A percentile compares a stretch with the other conserved stretches of the same genome.
phyloP scores from a whole-genome alignment of 805 yeast species.

The Starmerella apis region DNA sequence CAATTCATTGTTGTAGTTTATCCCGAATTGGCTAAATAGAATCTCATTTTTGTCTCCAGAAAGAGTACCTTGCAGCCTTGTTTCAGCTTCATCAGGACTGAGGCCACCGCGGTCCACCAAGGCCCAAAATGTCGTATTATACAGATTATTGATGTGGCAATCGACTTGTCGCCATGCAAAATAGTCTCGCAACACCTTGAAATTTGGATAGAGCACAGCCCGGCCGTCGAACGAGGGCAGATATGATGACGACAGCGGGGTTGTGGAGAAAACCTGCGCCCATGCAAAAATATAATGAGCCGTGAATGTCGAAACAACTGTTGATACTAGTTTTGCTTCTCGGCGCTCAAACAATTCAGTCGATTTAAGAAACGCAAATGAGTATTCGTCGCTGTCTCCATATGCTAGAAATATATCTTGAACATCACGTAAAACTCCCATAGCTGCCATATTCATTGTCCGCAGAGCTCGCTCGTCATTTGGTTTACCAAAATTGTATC shows the following conservation, averaged over 20 bases:
- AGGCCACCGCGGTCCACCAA: slow-evolving; percentile 59
- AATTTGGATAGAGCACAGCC: slow-evolving; percentile 73
- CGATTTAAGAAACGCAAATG: slow-evolving; percentile 56
- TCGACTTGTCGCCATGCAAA: slow-evolving; percentile 93
- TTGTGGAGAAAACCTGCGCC: slow-evolving; percentile 46
- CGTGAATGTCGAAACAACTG: slow-evolving; percentile 73
- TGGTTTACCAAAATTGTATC: slow-evolving; percentile 73
- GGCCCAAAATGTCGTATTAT: slow-evolving; percentile 88
- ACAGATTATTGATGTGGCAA: slow-evolving; percentile 84
- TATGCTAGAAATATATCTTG: slow-evolving; percentile 72
- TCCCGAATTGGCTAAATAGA: slow-evolving; percentile 60
- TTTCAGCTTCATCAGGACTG: slow-evolving; percentile 73
- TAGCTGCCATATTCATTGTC: slow-evolving; percentile 76
- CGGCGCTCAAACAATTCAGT: slow-evolving; percentile 74
- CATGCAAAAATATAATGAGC: slow-evolving; percentile 64
- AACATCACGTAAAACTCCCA: slow-evolving; percentile 48
- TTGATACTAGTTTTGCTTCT: slow-evolving; percentile 66
- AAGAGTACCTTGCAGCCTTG: slow-evolving; percentile 58
- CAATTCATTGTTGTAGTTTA: slow-evolving; percentile 84
- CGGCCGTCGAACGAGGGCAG: slow-evolving; percentile 88
- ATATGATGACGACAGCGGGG: slow-evolving; percentile 40
- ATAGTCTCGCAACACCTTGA: slow-evolving; percentile 58
- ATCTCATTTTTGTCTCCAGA: slow-evolving; percentile 84
- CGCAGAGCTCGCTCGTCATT: slow-evolving; percentile 68
- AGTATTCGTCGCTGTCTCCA: slow-evolving; percentile 93